Base-by-base conservation (phyloP, 75 land plant genomes). In the Picea glauca region DNA sequence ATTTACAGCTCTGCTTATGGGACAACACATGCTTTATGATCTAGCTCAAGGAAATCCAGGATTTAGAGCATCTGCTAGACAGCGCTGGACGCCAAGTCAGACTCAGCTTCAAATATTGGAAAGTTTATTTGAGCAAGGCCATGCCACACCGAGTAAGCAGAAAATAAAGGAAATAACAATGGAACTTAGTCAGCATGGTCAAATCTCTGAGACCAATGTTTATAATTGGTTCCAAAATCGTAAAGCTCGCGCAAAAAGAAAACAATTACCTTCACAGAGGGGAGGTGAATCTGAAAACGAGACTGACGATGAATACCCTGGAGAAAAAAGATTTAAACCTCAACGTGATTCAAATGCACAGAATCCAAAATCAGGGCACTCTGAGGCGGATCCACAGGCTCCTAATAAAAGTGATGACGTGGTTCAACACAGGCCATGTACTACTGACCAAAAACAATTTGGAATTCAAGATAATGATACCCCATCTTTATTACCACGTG, bases 221-320 rank as follows among this genome's bases (percentile, higher is more conserved):
- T 95, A 93, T 62, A 95, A 95, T 46, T 95, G 98, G 98, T 95
- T 95, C 80, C 98, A 95, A 77, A 95, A 95, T 80, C 80, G 98
- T 78, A 88, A 95, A 62, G 98, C 98, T 2, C 87, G 98, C 7
- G 87, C 96, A 14, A 95, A 95, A 77, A 77, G 96, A 58, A 95
- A 95, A 88, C 98, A 93, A 65, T 78, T 38, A 50, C 43, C 33
- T 38, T 40, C 75, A 21, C 63, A 78, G 56, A 91, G 82, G 62
- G 85, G 58, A 62, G 84, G 77, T 2, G 90, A 85, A 58, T 86
- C 90, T 65, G 94, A 90, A 61, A 75, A 78, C 26, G 91, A 90
- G 83, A 82, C 86, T 11, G 87, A 87, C 5, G 83, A 72, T 30
- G 87, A 89, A 40, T 84, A 80, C 1, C 87, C 84, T 18, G 78